Evolutionary conservation across 257 asterid species (phyloP).

Genomic region (Solanum virginianum): DNA sequence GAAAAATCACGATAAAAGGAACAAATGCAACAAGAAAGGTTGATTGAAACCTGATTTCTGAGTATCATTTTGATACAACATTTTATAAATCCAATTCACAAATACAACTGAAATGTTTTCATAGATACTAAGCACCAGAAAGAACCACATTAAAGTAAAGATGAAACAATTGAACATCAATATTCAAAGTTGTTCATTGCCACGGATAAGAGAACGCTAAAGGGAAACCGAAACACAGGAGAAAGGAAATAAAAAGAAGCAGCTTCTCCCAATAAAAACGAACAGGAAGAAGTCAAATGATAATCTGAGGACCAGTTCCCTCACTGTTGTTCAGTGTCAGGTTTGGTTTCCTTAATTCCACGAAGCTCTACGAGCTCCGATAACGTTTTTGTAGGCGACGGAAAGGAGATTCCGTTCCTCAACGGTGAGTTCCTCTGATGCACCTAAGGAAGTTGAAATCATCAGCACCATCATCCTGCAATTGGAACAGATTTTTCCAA

Average conservation of each 20-base stretch:
- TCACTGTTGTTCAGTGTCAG: slow-evolving; percentile 32
- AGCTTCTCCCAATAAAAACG: slow-evolving; percentile 9
- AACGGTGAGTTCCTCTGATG: slow-evolving; percentile 9
- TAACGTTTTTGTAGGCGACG: slow-evolving; percentile 18
- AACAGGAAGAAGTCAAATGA: not conserved
- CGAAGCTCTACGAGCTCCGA: slow-evolving; percentile 19
- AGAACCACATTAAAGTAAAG: not conserved
- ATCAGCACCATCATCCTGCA: slow-evolving; percentile 45
- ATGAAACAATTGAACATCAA: not conserved
- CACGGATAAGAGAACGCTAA: not conserved
- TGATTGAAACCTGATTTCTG: not conserved
- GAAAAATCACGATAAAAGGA: not conserved
- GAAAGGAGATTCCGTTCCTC: slow-evolving; percentile 19
- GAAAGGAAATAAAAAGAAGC: slow-evolving; percentile 8
- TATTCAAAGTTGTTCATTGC: not conserved
- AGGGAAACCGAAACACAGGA: not conserved
- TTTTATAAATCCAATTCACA: not conserved
- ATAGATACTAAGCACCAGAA: not conserved
- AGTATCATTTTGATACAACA: not conserved
- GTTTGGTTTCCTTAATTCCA: slow-evolving; percentile 37
- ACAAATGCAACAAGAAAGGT: not conserved
- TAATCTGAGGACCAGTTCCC: not conserved
- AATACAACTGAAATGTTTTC: not conserved
- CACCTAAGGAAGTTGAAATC: slow-evolving; percentile 10
- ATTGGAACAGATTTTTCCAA: not conserved